Base-by-base conservation (phyloP, 2,329 filamentous ascomycete species). In the Nothophoma quercina region DNA sequence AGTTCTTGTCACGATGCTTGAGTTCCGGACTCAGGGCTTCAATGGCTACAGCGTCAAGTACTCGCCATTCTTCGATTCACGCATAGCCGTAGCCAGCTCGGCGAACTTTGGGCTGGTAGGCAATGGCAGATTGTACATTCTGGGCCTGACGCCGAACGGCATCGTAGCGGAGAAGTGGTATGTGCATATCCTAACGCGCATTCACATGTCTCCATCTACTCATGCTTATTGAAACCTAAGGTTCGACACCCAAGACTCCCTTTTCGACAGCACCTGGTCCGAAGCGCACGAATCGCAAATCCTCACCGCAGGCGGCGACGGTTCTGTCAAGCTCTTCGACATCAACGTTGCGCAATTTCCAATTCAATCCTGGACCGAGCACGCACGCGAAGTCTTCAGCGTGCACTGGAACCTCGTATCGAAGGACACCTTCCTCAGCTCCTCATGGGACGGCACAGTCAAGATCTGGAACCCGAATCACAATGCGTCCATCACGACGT, bases 1-100 rank as follows among this genome's bases (percentile, higher is more conserved):
- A 26, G 8, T n/a, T n/a, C n/a, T n/a, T n/a, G n/a, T n/a, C 67
- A 79, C 59, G 46, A 97, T 98, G 92, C 88, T 98, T 66, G 92
- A 97, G 78, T 98, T 90, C 78, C 89, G 90, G 60, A 98, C 95
- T 18, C 84, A 91, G 72, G 95, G 95, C 68, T 98, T 86, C 83
- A 96, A 98, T 76, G 93, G 93, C 68, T 97, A 96, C 78, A 91
- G 90, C 64, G 92, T 97, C 76, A 96, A 97, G 78, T 99, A 98
- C 82, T 98, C 93, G 49, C 95, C 95, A 6, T 99, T 97, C 80
- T 96, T 96, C 79, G 95, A 98, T 79, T 95, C 90, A 62, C 88
- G 93, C 59, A 86, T 99, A 60, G 93, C 93, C 51, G 92, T 97
- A 66, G 90, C 91, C 23, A 84, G 90, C 1, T 89, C 92, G n/a